Conservation (phyloP, 805 yeast genomes). For the Wickerhamiella occidentalis region DNA sequence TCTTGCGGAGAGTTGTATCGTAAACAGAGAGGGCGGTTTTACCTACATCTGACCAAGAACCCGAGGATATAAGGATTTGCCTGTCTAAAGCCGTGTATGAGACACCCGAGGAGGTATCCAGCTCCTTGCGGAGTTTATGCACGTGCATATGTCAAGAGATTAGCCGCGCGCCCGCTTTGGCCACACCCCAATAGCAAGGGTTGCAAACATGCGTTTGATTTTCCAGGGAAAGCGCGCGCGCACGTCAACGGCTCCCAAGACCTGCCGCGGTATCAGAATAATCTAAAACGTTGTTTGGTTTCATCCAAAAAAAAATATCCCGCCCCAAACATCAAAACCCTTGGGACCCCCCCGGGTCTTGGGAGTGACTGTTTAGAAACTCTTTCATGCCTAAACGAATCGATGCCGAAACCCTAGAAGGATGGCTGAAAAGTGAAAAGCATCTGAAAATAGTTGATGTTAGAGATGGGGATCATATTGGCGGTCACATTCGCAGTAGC, state of each 20-base stretch:
- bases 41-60: slow-evolving; percentile 21
- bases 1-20: slow-evolving; percentile 10
- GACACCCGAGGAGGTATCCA: slow-evolving; percentile 6
- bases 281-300: background rate
- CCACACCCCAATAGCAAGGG: background rate
- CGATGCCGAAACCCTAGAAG: slow-evolving; percentile 21
- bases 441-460: slow-evolving; percentile 50
- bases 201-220: background rate
- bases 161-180: background rate
- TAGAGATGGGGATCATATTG: slow-evolving; percentile 68
- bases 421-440: background rate
- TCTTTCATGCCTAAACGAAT: slow-evolving; percentile 15
- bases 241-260: background rate
- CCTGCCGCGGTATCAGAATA: background rate
- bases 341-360: background rate
- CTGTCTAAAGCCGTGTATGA: slow-evolving; percentile 10
- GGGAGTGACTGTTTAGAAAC: too few species aligned
- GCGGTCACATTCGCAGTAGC: slow-evolving; percentile 55
- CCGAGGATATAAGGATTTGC: slow-evolving; percentile 16
- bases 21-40: slow-evolving; percentile 18
- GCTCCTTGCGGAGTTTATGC: slow-evolving; percentile 8
- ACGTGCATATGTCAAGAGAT: background rate
- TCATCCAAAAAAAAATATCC: background rate
- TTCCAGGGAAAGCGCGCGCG: too few species aligned
- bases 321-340: background rate